These are phyloP conservation scores for Priceomyces medius DNA, from an alignment of 805 yeast genomes.

Conservation along the genomic window DNA sequence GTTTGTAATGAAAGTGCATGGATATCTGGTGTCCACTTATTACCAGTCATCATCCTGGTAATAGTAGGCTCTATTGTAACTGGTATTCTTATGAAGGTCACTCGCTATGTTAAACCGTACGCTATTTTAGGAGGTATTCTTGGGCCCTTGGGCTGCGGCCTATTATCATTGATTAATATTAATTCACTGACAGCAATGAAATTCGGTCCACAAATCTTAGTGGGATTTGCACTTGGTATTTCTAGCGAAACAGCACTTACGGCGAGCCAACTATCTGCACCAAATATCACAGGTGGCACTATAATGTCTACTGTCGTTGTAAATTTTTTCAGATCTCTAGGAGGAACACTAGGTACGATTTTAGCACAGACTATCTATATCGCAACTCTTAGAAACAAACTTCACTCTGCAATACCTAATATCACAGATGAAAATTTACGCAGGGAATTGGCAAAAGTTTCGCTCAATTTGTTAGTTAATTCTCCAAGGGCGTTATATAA, in stretches of 20 bases:
- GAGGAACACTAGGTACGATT: slow-evolving; percentile 45
- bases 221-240: slow-evolving; percentile 50
- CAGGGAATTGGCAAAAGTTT: slow-evolving; percentile 18
- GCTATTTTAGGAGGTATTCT: slow-evolving; percentile 33
- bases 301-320: slow-evolving; percentile 48
- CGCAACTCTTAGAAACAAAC: slow-evolving; percentile 17
- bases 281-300: slow-evolving; percentile 49
- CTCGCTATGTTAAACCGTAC: slow-evolving; percentile 43
- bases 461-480: slow-evolving; percentile 13
- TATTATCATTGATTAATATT: slow-evolving; percentile 39
- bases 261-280: slow-evolving; percentile 49
- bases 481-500: slow-evolving; percentile 13
- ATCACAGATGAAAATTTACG: slow-evolving; percentile 13
- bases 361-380: slow-evolving; percentile 44
- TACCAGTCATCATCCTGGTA: slow-evolving; percentile 44
- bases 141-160: slow-evolving; percentile 45
- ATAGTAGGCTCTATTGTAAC: slow-evolving; percentile 33
- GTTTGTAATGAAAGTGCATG: slow-evolving; percentile 41
- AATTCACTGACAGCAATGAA: slow-evolving; percentile 34
- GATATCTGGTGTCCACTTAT: slow-evolving; percentile 44
- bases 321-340: slow-evolving; percentile 45
- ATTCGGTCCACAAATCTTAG: slow-evolving; percentile 46
- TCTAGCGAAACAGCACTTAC: slow-evolving; percentile 46
- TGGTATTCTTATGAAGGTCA: slow-evolving; percentile 39
- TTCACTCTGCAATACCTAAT: slow-evolving; percentile 5